Evolutionary conservation across 2,329 filamentous ascomycete genomes (phyloP), one percentile per base, ranked within the genome.

Genomic region (Talaromyces sp.): DNA sequence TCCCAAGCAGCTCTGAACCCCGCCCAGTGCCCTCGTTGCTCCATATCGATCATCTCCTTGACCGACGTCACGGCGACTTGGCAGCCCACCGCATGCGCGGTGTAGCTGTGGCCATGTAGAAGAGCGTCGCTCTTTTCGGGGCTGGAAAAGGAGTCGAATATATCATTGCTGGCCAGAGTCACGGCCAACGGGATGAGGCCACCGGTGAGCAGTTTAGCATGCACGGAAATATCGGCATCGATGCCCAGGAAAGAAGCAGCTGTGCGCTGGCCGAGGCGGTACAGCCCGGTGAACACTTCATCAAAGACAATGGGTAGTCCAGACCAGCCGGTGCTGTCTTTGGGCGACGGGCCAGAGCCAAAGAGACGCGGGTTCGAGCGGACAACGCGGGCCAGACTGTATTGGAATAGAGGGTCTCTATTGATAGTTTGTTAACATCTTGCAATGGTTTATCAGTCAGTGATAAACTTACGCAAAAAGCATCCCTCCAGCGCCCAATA

Each of bases 21-120:
- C 63, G 82, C 73, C 89, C 89, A 92, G 0, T 76, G 75, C 0
- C 83, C 84, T 0, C 72, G 68, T 0, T 68, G 67, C 3, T 90
- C 85, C 79, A 92, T 83, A 0, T 75, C 69, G 52, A 79, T 72
- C 81, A 94, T 85, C 44, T 81, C 80, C 8, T 75, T 72, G 8
- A 96, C 72, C 0, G 86, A 87, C 57, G 86, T 84, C n/a, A 89
- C 80, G 0, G 89, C 92, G 0, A 96, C 90, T 52, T 89, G 85
- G 68, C 91, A 96, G 0, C 91, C 92, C 1, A 95, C 84, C 0
- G 92, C 83, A 73, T 96, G 91, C 0, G 91, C 91, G 0, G 91
- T 96, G 75, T 96, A 96, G 72, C 90, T 94, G 72, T 96, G 91
- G 0, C 91, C 91, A 67, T 96, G 92, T 3, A 96, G 78, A 5